Conservation (phyloP, 2,329 filamentous ascomycete species). For the Talaromyces sp. region DNA sequence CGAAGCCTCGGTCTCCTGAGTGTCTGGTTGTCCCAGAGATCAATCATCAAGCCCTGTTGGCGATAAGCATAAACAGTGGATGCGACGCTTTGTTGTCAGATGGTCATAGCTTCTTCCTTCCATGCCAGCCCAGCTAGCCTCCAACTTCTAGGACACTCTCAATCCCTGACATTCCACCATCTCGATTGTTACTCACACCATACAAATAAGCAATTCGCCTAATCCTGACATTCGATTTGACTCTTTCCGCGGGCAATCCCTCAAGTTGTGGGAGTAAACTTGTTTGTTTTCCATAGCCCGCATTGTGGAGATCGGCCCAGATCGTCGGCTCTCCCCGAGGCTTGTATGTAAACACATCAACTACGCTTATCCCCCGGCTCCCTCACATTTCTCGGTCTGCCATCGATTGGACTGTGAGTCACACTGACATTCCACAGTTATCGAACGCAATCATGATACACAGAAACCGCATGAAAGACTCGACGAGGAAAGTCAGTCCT, state of each 20-base stretch:
- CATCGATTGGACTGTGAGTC: slow-evolving; percentile 4
- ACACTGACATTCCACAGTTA: slow-evolving; percentile 10
- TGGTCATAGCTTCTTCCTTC: slow-evolving; percentile 14
- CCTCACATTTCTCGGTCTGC: background rate
- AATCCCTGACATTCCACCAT: background rate
- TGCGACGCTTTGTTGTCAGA: slow-evolving; percentile 13
- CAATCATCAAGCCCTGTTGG: background rate
- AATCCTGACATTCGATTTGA: background rate
- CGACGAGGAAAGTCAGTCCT: slow-evolving; percentile 45
- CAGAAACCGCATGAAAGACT: slow-evolving; percentile 34
- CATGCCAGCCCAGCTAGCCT: background rate
- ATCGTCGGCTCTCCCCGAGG: background rate
- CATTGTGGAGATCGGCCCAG: slow-evolving; percentile 8
- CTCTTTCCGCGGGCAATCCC: background rate
- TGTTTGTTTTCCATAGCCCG: slow-evolving; percentile 4
- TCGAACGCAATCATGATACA: slow-evolving; percentile 33
- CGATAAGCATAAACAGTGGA: background rate
- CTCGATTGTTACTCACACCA: background rate
- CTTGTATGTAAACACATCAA: slow-evolving; percentile 1
- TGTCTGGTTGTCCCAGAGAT: slow-evolving; percentile 8
- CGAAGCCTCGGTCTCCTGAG: background rate
- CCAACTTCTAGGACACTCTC: background rate
- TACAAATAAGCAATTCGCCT: background rate
- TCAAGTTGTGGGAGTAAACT: background rate
- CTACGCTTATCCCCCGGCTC: background rate